Evolutionary conservation across 805 yeast genomes (phyloP), one percentile per base, ranked within the genome.

Genomic region (Ogataea ramenticola): DNA sequence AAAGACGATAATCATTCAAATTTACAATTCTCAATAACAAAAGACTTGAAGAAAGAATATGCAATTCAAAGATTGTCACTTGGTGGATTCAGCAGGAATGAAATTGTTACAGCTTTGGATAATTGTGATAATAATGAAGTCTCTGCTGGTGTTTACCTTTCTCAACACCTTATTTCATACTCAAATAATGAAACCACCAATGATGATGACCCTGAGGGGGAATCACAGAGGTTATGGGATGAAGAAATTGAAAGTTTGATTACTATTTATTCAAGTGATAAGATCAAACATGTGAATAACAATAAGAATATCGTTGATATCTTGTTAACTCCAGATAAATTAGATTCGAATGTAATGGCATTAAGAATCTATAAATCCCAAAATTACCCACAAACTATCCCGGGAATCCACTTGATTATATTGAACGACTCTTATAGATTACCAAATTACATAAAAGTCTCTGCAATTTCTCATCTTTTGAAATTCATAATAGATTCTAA

Each of bases 191-290:
- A 34, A 10, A 17, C 17, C 15, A 45, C 19, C 14, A 39, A 33
- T 15, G 32, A 16, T 15, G 22, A 10, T 12, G 16, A 20, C 11
- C n/a, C n/a, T n/a, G 35, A 57, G 15, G 53, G 49, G 11, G 49
- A 47, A 9, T 39, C 51, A 3, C 37, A 46, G 46, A 76, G 68
- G 5, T 55, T 75, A 12, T 90, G 96, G 96, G 59, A 66, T 0
- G 85, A 85, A 56, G 97, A 90, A 55, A 56, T 81, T 15, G 88
- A 82, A 46, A 79, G 88, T 40, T 62, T 90, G 46, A 57, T 65
- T 19, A 72, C 81, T 34, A 77, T 87, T 20, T 84, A 79, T 44
- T 66, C 60, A 4, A 72, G 71, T n/a, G 75, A 72, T 17, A 55
- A 62, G 19, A 51, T 77, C 22, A 60, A 60, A 14, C 33, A 39